Conservation (phyloP, 1,284 basidiomycete genomes). For the Trichosporon ovoides region DNA sequence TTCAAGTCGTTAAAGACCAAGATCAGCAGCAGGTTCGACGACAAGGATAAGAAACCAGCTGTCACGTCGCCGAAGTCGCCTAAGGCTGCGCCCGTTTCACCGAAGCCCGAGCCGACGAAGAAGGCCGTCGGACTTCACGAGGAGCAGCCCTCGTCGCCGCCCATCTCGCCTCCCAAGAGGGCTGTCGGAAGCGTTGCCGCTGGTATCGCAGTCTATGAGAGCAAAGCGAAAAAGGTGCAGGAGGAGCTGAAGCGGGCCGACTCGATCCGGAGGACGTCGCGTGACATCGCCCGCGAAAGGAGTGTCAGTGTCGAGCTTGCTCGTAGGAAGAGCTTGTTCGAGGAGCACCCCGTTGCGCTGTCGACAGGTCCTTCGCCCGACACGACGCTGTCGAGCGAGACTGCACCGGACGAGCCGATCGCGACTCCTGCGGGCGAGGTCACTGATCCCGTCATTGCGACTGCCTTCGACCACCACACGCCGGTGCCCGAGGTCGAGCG, state of each 20-base stretch:
- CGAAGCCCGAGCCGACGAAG: background rate
- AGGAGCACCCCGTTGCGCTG: background rate
- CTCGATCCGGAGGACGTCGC: background rate
- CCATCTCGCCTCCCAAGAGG: background rate
- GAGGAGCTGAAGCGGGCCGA: background rate
- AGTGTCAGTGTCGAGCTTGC: conserved; percentile 3
- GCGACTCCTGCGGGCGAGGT: background rate
- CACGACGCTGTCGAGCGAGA: background rate
- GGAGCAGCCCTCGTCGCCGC: background rate
- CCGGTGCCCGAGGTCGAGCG: background rate
- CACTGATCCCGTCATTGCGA: background rate
- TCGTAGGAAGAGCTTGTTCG: conserved; percentile 1
- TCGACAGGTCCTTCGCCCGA: background rate
- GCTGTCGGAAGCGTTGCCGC: background rate
- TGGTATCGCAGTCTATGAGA: conserved; percentile 1
- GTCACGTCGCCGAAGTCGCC: background rate
- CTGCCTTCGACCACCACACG: background rate
- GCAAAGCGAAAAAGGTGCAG: background rate
- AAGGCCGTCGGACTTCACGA: background rate
- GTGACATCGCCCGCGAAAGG: background rate
- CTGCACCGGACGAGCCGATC: background rate
- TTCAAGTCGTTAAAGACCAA: background rate
- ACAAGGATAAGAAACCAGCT: conserved; percentile 1
- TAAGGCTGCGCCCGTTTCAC: background rate
- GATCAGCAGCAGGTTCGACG: conserved; percentile 4